Conservation (phyloP, 164 flowering plant species). For the Malania oleifera region DNA sequence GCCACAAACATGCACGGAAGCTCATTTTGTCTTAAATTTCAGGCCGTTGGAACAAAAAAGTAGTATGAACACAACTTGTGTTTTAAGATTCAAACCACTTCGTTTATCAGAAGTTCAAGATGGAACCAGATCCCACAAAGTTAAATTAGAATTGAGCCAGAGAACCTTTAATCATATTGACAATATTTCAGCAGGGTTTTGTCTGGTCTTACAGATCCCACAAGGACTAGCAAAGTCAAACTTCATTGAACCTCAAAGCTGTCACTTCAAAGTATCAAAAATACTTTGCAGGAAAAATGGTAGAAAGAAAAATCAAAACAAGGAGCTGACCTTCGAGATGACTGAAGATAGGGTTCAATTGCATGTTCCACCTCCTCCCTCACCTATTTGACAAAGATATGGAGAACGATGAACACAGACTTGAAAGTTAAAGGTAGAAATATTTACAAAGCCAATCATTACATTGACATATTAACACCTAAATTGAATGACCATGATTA, state of each 20-base stretch:
- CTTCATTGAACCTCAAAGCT: too few species aligned
- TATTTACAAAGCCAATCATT: neutral
- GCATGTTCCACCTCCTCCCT: constrained; percentile 47
- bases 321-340: constrained; percentile 35
- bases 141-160: neutral
- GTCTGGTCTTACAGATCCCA: neutral
- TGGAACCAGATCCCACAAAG: too few species aligned
- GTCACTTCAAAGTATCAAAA: neutral
- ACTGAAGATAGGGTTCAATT: constrained; percentile 10
- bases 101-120: neutral
- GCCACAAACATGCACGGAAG: too few species aligned
- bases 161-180: neutral
- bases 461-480: neutral
- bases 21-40: too few species aligned
- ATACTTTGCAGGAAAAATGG: neutral
- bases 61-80: neutral
- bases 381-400: constrained; percentile 34
- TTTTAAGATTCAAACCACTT: neutral
- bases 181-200: neutral
- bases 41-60: too few species aligned
- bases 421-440: neutral
- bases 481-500: neutral
- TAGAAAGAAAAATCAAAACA: neutral
- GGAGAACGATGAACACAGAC: neutral
- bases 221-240: neutral